Conservation (phyloP, 352 stramenopile species). For the Pilasporangium apinafurcum region DNA sequence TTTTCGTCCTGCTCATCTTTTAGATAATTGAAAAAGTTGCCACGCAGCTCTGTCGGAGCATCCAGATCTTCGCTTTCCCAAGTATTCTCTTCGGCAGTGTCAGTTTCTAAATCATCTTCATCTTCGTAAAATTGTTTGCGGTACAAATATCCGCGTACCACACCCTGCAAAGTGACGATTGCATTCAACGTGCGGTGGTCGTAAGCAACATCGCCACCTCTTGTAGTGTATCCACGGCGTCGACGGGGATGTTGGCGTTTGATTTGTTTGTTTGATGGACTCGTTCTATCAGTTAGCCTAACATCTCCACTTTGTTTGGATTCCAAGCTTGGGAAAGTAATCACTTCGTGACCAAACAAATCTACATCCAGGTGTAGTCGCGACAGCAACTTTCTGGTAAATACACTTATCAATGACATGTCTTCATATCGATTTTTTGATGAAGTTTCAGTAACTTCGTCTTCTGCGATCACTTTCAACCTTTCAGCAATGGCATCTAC, state of each 20-base stretch:
- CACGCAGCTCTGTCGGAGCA: too few species aligned
- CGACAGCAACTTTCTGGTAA: constrained; percentile 25
- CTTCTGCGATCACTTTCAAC: background rate
- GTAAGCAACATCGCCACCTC: too few species aligned
- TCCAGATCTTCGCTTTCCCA: background rate
- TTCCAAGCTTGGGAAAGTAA: constrained; percentile 43
- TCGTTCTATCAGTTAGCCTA: too few species aligned
- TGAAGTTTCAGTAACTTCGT: background rate
- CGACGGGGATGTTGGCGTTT: too few species aligned
- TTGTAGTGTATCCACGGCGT: too few species aligned
- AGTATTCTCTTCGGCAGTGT: background rate
- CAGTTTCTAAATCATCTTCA: background rate
- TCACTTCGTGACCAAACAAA: constrained; percentile 41
- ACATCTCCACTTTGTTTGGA: constrained; percentile 5
- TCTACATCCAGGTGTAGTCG: constrained; percentile 50
- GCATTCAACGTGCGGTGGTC: too few species aligned
- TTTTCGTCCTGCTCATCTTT: background rate
- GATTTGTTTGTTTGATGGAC: too few species aligned
- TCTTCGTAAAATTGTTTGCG: constrained; percentile 6
- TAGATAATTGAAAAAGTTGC: background rate
- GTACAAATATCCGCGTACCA: constrained; percentile 8
- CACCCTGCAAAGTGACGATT: constrained; percentile 3
- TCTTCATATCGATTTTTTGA: background rate
- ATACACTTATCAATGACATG: too few species aligned
- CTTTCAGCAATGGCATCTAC: constrained; percentile 1